These are phyloP conservation scores for Schizopora paradoxa DNA, from an alignment of 1,284 basidiomycete genomes.

Conservation along the genomic window DNA sequence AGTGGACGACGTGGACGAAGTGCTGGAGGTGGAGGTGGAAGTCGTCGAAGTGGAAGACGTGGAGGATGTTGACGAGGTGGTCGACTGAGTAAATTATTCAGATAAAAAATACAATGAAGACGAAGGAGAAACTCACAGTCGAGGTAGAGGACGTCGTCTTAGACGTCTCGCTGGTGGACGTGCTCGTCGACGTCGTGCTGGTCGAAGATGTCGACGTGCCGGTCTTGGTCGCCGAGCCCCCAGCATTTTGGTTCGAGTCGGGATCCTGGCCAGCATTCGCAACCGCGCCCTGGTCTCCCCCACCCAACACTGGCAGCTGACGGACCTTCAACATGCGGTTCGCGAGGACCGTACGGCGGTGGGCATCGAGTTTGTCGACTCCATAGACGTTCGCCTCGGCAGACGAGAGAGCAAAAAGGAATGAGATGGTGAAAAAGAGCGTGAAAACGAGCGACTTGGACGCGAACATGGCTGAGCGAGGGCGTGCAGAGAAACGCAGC, in stretches of 20 bases:
- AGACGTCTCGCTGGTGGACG: slow-evolving; percentile 2
- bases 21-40: slow-evolving; percentile 18
- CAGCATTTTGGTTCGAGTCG: neutral
- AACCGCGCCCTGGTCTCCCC: slow-evolving; percentile 11
- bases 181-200: neutral
- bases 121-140: slow-evolving; percentile 2
- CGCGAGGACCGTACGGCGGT: slow-evolving; percentile 53
- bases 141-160: slow-evolving; percentile 19
- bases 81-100: neutral
- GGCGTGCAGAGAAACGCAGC: slow-evolving; percentile 5
- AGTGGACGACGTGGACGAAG: slow-evolving; percentile 24
- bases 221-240: neutral
- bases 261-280: slow-evolving; percentile 13
- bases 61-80: slow-evolving; percentile 17
- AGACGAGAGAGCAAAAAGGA: slow-evolving; percentile 44
- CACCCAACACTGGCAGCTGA: slow-evolving; percentile 24
- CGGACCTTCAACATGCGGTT: slow-evolving; percentile 69
- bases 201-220: neutral
- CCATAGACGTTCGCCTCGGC: slow-evolving; percentile 43
- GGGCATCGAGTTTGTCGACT: slow-evolving; percentile 26
- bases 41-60: slow-evolving; percentile 22
- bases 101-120: neutral
- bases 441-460: slow-evolving; percentile 35
- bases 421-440: slow-evolving; percentile 51
- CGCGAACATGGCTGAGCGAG: slow-evolving; percentile 37